phyloP scores from a whole-genome alignment of 495 filamentous ascomycete genomes.

The Xylaria castorea region DNA sequence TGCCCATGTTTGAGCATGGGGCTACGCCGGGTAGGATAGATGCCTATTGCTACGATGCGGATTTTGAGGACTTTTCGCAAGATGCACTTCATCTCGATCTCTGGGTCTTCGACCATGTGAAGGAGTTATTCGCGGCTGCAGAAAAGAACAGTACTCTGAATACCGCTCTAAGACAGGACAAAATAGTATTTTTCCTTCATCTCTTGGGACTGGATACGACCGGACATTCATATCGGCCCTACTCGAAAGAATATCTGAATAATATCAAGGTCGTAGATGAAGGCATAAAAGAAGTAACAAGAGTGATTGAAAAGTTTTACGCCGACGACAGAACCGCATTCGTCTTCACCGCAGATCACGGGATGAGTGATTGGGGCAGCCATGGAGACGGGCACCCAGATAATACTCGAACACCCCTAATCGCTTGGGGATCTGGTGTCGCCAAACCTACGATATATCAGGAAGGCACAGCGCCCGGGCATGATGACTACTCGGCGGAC shows the following conservation, averaged over 20 bases:
- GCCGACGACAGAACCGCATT: slow-evolving; percentile 91
- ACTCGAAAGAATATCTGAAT: slow-evolving; percentile 91
- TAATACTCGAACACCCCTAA: slow-evolving; percentile 92
- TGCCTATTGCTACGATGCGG: slow-evolving; percentile 80
- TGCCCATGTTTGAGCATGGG: slow-evolving; percentile 96
- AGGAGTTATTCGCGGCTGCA: slow-evolving; percentile 82
- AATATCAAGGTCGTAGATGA: slow-evolving; percentile 95
- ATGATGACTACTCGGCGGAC: slow-evolving; percentile 91
- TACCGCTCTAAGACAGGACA: slow-evolving; percentile 77
- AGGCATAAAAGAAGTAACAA: slow-evolving; percentile 81
- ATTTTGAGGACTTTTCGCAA: slow-evolving; percentile 86
- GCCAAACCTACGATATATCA: slow-evolving; percentile 69
- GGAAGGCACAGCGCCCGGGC: slow-evolving; percentile 68
- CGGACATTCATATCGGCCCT: slow-evolving; percentile 87
- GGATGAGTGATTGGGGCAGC: slow-evolving; percentile 98
- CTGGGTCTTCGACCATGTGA: slow-evolving; percentile 96
- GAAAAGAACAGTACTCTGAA: slow-evolving; percentile 77
- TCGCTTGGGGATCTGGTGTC: slow-evolving; percentile 94
- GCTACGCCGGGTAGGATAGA: slow-evolving; percentile 88
- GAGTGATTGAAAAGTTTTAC: slow-evolving; percentile 88
- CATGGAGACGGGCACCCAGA: slow-evolving; percentile 98
- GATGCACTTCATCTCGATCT: slow-evolving; percentile 83
- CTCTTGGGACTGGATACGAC: slow-evolving; percentile 94
- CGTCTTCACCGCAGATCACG: slow-evolving; percentile 97
- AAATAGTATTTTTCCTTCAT: slow-evolving; percentile 95